These are phyloP conservation scores for Emiliania huxleyi DNA, from an alignment of 78 protist species.

Conservation along the genomic window DNA sequence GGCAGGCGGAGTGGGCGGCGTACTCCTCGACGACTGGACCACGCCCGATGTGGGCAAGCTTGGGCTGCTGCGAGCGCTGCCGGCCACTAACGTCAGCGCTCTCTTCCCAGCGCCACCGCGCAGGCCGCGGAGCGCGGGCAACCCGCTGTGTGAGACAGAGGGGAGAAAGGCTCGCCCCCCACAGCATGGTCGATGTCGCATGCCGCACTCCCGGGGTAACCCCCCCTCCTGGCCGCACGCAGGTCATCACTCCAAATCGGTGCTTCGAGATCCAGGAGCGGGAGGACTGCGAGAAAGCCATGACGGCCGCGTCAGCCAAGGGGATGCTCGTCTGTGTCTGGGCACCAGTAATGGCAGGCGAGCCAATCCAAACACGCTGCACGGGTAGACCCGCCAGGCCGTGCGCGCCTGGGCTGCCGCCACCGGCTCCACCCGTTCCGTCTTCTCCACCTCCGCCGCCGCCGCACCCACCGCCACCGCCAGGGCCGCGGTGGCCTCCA, in stretches of 20 bases:
- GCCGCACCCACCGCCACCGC: not conserved
- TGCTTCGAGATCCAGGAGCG: not conserved
- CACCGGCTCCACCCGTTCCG: not conserved
- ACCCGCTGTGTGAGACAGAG: not conserved
- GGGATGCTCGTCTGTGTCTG: not conserved
- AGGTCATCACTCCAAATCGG: not conserved
- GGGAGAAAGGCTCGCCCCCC: too few species aligned
- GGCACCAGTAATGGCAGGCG: not conserved
- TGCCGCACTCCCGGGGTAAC: too few species aligned
- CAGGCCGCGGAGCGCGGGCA: not conserved
- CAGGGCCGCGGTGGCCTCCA: not conserved
- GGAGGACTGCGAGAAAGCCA: not conserved
- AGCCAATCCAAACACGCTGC: not conserved
- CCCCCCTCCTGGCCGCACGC: too few species aligned
- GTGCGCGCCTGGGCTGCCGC: not conserved
- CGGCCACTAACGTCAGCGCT: not conserved
- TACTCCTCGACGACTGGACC: not conserved
- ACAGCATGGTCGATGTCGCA: too few species aligned
- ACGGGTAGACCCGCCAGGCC: not conserved
- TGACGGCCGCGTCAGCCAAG: not conserved
- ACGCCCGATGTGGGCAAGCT: not conserved
- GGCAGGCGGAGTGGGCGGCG: not conserved
- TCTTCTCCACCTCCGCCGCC: not conserved
- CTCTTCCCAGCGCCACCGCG: not conserved
- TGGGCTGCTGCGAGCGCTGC: not conserved